Evolutionary conservation across 2,329 filamentous ascomycete species (phyloP), one percentile per base, ranked within the genome.

Genomic region (Penicillium fuscoglaucum): DNA sequence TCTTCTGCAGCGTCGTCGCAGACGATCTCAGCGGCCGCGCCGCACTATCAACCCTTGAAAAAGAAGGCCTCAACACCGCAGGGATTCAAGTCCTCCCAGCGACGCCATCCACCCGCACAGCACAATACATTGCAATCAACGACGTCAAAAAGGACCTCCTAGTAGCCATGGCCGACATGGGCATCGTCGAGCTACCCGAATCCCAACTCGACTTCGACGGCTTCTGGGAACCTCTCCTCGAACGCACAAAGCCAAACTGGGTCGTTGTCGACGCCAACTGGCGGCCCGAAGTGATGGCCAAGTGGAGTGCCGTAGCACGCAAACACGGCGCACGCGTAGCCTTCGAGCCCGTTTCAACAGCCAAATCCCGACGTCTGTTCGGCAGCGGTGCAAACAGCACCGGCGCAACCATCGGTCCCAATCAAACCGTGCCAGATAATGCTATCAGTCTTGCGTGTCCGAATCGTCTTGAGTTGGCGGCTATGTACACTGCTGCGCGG

Each of bases 111-210:
- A 82, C 81, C 33, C 84, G 90, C 56, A 98, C 93, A 2, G 91
- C 93, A 0, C 92, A 97, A 73, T 98, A 98, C 72, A 85, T 98
- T 3, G 90, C 93, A 17, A 81, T 98, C 63, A 99, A 98, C 72
- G 90, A 96, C 70, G 80, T 81, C 0, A 85, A 88, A 59, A 96
- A 92, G 73, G 89, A 93, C 62, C 84, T 99, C 2, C 83, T 93
- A n/a, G 76, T 97, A 62, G 93, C 92, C 46, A 96, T 97, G 91
- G 93, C 93, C 5, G 95, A 98, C 71, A 97, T 98, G 92, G 84
- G 82, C 55, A 93, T 96, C 66, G 84, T 96, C 40, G 81, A 86
- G 65, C 74, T 75, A 7, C 74, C 78, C 3, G 72, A 74, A 40
- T 44, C 69, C 21, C 59, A 67, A 10, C 70, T 78, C 35, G 75